Percentiles rank a stretch among this genome's conserved stretches.
Conservation (phyloP, 345 rosid species). For the Combretum micranthum region DNA sequence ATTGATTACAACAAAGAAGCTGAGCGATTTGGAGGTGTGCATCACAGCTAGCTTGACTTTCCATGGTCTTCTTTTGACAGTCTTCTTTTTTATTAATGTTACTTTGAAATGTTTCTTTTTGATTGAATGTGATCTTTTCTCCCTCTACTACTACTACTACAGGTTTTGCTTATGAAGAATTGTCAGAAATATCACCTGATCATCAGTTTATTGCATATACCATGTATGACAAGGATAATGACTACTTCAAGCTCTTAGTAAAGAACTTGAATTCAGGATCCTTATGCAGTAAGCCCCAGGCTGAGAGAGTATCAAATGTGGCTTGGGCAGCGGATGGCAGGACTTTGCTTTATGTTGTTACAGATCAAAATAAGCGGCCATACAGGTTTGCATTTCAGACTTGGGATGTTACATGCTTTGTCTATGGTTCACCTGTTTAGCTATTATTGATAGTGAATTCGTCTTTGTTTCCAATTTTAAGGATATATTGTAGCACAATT, state of each 20-base stretch:
- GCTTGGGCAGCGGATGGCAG: slow-evolving; percentile 92
- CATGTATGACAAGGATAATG: slow-evolving; percentile 94
- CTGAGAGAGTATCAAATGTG: slow-evolving; percentile 68
- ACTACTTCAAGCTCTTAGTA: slow-evolving; percentile 65
- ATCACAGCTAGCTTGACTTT: too few relatives aligned
- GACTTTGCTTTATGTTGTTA: slow-evolving; percentile 78
- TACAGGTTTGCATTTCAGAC: slow-evolving; percentile 32
- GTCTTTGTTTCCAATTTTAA: slow-evolving; percentile 1
- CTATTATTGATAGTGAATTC: background rate
- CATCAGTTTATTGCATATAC: slow-evolving; percentile 94
- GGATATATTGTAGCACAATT: slow-evolving; percentile 51
- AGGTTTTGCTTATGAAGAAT: slow-evolving; percentile 96
- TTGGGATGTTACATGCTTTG: background rate
- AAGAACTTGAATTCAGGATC: slow-evolving; percentile 89
- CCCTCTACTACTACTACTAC: slow-evolving; percentile 8
- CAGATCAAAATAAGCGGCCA: slow-evolving; percentile 83
- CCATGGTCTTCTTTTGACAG: background rate
- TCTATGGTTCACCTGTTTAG: slow-evolving; percentile 6
- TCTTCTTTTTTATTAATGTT: background rate
- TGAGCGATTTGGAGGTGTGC: slow-evolving; percentile 87
- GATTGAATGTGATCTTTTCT: background rate
- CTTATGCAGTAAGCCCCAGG: slow-evolving; percentile 87
- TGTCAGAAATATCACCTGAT: slow-evolving; percentile 85
- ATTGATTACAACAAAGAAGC: slow-evolving; percentile 93
- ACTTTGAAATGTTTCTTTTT: background rate